Evolutionary conservation across 2,329 filamentous ascomycete genomes (phyloP).

Genomic region (Aspergillus piperis): DNA sequence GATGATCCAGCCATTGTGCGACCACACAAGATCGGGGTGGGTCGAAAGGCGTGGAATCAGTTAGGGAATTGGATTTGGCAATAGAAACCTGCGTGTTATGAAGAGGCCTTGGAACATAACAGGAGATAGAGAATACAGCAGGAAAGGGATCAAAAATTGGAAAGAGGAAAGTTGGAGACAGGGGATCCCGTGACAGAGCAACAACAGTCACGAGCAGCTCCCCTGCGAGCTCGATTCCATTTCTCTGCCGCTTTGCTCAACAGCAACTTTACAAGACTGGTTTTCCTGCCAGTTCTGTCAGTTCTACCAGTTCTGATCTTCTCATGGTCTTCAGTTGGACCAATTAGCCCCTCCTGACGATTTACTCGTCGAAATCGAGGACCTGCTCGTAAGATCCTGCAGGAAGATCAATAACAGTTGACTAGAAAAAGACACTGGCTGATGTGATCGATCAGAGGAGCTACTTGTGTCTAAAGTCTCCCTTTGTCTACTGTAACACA

Average conservation of each 20-base stretch:
- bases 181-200: neutral
- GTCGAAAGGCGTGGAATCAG: neutral
- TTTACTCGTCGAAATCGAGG: neutral
- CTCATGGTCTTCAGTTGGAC: too few species aligned
- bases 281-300: neutral
- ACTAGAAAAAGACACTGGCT: neutral
- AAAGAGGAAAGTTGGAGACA: neutral
- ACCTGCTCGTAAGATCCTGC: neutral
- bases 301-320: neutral
- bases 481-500: neutral
- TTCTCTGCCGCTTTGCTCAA: neutral
- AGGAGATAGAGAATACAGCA: neutral
- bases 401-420: neutral
- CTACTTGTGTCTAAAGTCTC: neutral
- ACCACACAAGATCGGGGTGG: neutral
- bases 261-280: neutral
- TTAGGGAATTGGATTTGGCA: neutral
- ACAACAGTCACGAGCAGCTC: neutral
- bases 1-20: slow-evolving; percentile 8
- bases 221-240: neutral
- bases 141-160: neutral
- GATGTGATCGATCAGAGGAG: neutral
- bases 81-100: neutral
- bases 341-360: neutral
- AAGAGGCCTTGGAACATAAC: neutral